Conservation (phyloP, 163 green algal species). For the Chloroidium sp. region DNA sequence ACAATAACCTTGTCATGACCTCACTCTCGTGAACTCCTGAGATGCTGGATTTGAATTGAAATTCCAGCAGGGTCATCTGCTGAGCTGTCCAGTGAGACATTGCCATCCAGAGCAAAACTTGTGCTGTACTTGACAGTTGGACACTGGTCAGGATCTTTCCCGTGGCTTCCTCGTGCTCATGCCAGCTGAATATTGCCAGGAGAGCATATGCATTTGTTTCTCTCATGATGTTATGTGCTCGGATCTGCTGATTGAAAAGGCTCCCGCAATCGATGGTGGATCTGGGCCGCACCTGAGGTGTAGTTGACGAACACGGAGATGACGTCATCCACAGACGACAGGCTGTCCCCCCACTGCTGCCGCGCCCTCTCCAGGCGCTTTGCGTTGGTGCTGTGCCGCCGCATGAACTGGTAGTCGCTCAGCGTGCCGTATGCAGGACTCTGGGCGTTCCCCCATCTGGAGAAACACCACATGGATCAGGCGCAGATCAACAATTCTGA, state of each 20-base stretch:
- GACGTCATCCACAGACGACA: slow-evolving; percentile 45
- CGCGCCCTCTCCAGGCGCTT: slow-evolving; percentile 42
- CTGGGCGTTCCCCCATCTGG: slow-evolving; percentile 31
- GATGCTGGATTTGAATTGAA: too few species aligned
- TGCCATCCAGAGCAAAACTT: too few species aligned
- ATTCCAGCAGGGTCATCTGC: too few species aligned
- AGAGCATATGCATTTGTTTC: too few species aligned
- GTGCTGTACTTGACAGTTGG: too few species aligned
- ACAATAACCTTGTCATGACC: too few species aligned
- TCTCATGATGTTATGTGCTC: not conserved
- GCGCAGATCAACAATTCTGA: too few species aligned
- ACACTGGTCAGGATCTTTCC: too few species aligned
- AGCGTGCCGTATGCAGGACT: slow-evolving; percentile 34
- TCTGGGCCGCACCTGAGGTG: slow-evolving; percentile 7
- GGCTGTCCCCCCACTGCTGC: slow-evolving; percentile 41
- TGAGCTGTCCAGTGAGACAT: too few species aligned
- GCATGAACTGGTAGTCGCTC: slow-evolving; percentile 62
- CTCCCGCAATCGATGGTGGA: not conserved
- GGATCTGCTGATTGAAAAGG: not conserved
- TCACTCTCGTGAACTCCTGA: too few species aligned
- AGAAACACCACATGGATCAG: not conserved
- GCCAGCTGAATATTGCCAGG: too few species aligned
- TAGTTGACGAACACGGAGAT: slow-evolving; percentile 60
- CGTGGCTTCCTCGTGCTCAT: too few species aligned
- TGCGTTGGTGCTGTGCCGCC: slow-evolving; percentile 45